Percentiles rank a stretch among this genome's conserved stretches.
These are phyloP conservation scores for Heritiera littoralis DNA, from an alignment of 345 rosid genomes.

Conservation along the genomic window DNA sequence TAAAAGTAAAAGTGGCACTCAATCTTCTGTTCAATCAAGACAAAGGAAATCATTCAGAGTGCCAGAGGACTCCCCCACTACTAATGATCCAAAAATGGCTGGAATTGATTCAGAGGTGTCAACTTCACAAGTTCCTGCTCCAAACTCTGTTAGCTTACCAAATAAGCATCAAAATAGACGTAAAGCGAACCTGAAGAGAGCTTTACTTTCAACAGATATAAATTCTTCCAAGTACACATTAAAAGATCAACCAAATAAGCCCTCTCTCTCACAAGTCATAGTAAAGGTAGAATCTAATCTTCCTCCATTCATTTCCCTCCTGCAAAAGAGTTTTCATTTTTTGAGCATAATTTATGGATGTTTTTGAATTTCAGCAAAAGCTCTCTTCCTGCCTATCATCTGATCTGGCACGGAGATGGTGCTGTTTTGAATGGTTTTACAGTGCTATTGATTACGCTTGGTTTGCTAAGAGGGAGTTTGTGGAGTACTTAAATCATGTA, in stretches of 20 bases:
- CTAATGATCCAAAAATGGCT: constrained; percentile 43
- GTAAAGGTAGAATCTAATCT: constrained; percentile 42
- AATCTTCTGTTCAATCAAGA: constrained; percentile 46
- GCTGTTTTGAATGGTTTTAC: constrained; percentile 89
- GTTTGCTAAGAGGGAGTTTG: constrained; percentile 97
- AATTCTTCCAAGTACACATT: constrained; percentile 42
- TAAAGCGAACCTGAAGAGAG: constrained; percentile 57
- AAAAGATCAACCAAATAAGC: constrained; percentile 44
- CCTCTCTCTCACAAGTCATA: constrained; percentile 40
- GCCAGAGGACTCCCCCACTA: constrained; percentile 42
- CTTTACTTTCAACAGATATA: constrained; percentile 21
- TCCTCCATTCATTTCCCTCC: constrained; percentile 15
- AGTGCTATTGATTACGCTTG: constrained; percentile 94
- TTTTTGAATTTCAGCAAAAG: constrained; percentile 60
- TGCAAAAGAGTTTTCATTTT: background rate
- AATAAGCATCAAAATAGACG: constrained; percentile 58
- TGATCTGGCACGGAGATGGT: constrained; percentile 77
- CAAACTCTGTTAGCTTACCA: constrained; percentile 38
- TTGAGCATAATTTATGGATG: constrained; percentile 12
- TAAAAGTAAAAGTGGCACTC: constrained; percentile 45
- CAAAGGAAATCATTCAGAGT: constrained; percentile 44
- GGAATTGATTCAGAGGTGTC: constrained; percentile 38
- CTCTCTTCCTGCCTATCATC: constrained; percentile 64
- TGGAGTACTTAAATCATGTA: constrained; percentile 87
- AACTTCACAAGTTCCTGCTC: constrained; percentile 47